Evolutionary conservation across 768 basidiomycete genomes (phyloP).

Genomic region (Boletus subcaerulescens): DNA sequence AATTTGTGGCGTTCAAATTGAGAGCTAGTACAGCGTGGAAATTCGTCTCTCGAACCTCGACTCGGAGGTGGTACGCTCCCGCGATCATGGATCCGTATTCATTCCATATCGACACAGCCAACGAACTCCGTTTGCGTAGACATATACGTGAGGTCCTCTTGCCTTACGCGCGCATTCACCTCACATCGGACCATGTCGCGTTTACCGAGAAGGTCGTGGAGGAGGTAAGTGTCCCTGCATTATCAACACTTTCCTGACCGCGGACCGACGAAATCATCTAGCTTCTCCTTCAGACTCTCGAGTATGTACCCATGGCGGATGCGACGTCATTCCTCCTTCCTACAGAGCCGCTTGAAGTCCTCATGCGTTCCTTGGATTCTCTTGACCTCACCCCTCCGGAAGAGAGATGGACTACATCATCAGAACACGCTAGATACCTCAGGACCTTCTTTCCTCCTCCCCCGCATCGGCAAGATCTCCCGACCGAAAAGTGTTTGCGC

Average conservation of each 20-base stretch:
- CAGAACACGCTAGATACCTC: slow-evolving; percentile 20
- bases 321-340: slow-evolving; percentile 50
- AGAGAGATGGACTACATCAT: slow-evolving; percentile 39
- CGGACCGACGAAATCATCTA: slow-evolving; percentile 26
- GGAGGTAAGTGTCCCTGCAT: slow-evolving; percentile 34
- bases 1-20: neutral
- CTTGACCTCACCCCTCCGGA: slow-evolving; percentile 38
- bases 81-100: slow-evolving; percentile 13
- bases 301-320: slow-evolving; percentile 46
- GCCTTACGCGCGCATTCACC: slow-evolving; percentile 50
- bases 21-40: neutral
- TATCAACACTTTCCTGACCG: neutral
- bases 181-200: slow-evolving; percentile 52
- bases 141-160: slow-evolving; percentile 57
- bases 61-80: neutral
- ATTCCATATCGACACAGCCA: slow-evolving; percentile 17
- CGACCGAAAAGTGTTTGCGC: slow-evolving; percentile 39
- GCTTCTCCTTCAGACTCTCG: slow-evolving; percentile 40
- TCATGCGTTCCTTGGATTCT: slow-evolving; percentile 36
- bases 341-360: slow-evolving; percentile 51
- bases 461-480: slow-evolving; percentile 23
- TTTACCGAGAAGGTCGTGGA: slow-evolving; percentile 50
- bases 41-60: neutral
- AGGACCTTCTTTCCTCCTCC: slow-evolving; percentile 15
- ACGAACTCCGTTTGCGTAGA: slow-evolving; percentile 25